These are phyloP conservation scores for Castanea mollissima DNA, from an alignment of 306 rosid species.

Conservation along the genomic window DNA sequence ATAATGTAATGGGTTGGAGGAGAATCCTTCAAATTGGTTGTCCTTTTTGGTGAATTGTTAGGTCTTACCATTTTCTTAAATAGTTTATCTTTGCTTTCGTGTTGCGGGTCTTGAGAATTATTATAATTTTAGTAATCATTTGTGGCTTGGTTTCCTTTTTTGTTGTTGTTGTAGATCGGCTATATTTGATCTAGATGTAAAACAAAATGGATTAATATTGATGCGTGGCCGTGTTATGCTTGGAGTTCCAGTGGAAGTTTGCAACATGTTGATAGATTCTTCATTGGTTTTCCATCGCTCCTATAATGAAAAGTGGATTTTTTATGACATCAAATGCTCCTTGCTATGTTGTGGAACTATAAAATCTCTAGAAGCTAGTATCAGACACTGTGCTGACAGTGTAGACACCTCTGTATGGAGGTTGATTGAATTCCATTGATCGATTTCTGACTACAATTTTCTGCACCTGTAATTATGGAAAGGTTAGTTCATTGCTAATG, in stretches of 20 bases:
- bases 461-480: constrained; percentile 58
- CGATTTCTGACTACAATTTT: constrained; percentile 35
- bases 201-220: constrained; percentile 33
- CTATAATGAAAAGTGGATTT: constrained; percentile 46
- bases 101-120: background rate
- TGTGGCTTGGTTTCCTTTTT: constrained; percentile 41
- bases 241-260: constrained; percentile 41
- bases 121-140: background rate
- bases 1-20: too few species aligned
- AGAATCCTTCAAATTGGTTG: background rate
- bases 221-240: constrained; percentile 27
- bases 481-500: constrained; percentile 45
- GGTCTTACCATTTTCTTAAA: background rate
- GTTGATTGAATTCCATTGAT: constrained; percentile 50
- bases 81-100: background rate
- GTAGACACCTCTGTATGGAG: constrained; percentile 57
- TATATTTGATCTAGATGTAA: constrained; percentile 19
- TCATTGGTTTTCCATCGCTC: constrained; percentile 33
- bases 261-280: constrained; percentile 48
- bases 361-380: constrained; percentile 39
- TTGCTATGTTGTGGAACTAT: constrained; percentile 35
- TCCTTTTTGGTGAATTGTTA: background rate
- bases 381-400: constrained; percentile 52
- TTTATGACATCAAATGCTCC: constrained; percentile 42
- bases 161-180: constrained; percentile 24